Conservation (phyloP, 1,284 basidiomycete species). For the Apiotrichum gamsii region DNA sequence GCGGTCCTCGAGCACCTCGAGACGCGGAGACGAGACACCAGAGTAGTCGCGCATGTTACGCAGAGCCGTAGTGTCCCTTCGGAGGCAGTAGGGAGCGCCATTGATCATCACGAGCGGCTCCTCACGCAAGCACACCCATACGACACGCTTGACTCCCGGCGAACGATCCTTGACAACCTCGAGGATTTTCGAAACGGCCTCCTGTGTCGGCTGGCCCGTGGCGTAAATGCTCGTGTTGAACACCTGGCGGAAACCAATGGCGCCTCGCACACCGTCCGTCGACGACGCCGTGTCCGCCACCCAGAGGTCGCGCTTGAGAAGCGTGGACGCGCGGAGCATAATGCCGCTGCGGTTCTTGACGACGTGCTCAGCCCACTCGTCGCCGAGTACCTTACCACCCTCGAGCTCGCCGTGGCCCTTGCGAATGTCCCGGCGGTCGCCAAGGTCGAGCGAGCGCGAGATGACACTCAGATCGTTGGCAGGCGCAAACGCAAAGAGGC, state of each 20-base stretch:
- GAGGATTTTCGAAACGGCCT: slow-evolving; percentile 81
- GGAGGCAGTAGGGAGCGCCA: slow-evolving; percentile 46
- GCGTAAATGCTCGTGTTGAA: slow-evolving; percentile 80
- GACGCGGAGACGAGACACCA: slow-evolving; percentile 77
- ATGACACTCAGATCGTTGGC: slow-evolving; percentile 68
- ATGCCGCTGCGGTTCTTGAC: slow-evolving; percentile 90
- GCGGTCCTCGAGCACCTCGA: slow-evolving; percentile 86
- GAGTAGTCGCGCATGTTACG: slow-evolving; percentile 86
- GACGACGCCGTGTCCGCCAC: slow-evolving; percentile 60
- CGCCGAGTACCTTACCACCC: slow-evolving; percentile 79
- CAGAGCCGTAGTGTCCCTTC: slow-evolving; percentile 70
- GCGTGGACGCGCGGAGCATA: slow-evolving; percentile 72
- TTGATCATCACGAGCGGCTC: slow-evolving; percentile 89
- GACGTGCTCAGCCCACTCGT: slow-evolving; percentile 90
- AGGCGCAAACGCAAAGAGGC: slow-evolving; percentile 79
- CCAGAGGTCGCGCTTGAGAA: slow-evolving; percentile 82
- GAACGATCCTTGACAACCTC: slow-evolving; percentile 60
- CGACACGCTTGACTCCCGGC: slow-evolving; percentile 58
- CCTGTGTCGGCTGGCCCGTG: slow-evolving; percentile 77
- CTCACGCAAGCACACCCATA: slow-evolving; percentile 90
- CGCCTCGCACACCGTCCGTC: slow-evolving; percentile 70
- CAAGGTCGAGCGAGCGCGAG: slow-evolving; percentile 39
- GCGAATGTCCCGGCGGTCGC: slow-evolving; percentile 8
- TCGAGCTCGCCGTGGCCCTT: slow-evolving; percentile 53
- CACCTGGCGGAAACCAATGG: slow-evolving; percentile 89